Base-by-base conservation (phyloP, 805 yeast species). In the Monosporozyma aquatica region DNA sequence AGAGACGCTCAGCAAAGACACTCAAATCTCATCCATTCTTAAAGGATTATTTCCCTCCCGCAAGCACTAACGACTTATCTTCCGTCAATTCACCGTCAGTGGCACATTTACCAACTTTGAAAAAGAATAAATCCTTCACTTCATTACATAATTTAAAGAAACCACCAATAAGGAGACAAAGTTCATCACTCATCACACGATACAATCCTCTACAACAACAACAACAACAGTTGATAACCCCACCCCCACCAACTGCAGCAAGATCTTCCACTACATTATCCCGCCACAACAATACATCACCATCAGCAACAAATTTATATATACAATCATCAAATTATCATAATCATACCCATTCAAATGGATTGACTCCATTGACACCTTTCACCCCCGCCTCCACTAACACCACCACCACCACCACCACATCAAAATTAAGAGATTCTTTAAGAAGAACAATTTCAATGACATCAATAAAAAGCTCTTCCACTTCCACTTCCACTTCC, bases 1-100 rank as follows among this genome's bases (percentile, higher is more conserved):
- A 66, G 41, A 66, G 90, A 33, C 62, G 71, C 11, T 67, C 74
- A 0, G 74, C 79, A 0, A 55, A 52, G 2, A 64, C 68, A 25
- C 65, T 75, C 29, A 55, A 70, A 39, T 41, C 47, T 5, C 83
- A 77, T 53, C 72, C 75, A 1, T 61, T 61, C 38, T 51, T 61
- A 3, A 50, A 47, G n/a, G 49, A 53, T 14, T 59, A 45, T 43
- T 56, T 48, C 47, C 25, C 20, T 20, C 35, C n/a, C 6, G 8
- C 49, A 7, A 40, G 44, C 15, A 40, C 45, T 9, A 13, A 32
- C 11, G 37, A 26, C n/a, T 20, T 26, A 10, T 18, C 20, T 14
- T 9, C 5, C 5, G 13, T 11, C 6, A 33, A 30, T 18, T 14
- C 25, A 17, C 13, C 26, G 3, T 25, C 32, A 1, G 17, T 26